These are phyloP conservation scores for Teunomyces gatunensis DNA, from an alignment of 805 yeast species.

Conservation along the genomic window DNA sequence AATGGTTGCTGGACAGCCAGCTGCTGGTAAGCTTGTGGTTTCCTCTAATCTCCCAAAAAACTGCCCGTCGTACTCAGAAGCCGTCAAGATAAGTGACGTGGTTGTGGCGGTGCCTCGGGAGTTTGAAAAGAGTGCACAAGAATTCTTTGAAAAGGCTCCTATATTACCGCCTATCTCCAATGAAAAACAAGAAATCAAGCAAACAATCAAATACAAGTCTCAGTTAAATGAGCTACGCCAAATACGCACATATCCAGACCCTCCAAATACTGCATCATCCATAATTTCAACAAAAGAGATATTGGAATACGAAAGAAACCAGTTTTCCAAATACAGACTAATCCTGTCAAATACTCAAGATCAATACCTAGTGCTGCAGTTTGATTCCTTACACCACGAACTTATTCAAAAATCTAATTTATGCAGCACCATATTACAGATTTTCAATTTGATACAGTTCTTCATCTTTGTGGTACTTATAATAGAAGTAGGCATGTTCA, in stretches of 20 bases:
- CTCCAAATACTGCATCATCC: not conserved
- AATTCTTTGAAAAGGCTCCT: not conserved
- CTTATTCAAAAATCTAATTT: not conserved
- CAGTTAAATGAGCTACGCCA: conserved; percentile 6
- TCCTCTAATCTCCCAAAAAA: not conserved
- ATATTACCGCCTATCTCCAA: not conserved
- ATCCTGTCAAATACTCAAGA: not conserved
- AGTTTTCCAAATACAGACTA: conserved; percentile 1
- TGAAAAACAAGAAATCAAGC: not conserved
- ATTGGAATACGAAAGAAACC: not conserved
- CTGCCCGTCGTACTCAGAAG: conserved; percentile 1
- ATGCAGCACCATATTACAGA: not conserved
- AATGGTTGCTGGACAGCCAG: not conserved
- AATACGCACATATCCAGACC: not conserved
- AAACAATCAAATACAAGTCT: conserved; percentile 8
- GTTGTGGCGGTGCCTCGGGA: not conserved
- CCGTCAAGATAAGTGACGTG: not conserved
- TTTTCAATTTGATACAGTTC: not conserved
- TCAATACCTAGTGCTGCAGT: not conserved
- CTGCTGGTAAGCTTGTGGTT: not conserved
- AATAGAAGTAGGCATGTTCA: not conserved
- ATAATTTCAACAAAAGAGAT: not conserved
- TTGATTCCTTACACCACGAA: not conserved
- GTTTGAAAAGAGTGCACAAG: not conserved
- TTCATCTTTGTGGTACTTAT: not conserved